phyloP scores from a whole-genome alignment of 305 asterid genomes.

The Fraxinus dipetala region DNA sequence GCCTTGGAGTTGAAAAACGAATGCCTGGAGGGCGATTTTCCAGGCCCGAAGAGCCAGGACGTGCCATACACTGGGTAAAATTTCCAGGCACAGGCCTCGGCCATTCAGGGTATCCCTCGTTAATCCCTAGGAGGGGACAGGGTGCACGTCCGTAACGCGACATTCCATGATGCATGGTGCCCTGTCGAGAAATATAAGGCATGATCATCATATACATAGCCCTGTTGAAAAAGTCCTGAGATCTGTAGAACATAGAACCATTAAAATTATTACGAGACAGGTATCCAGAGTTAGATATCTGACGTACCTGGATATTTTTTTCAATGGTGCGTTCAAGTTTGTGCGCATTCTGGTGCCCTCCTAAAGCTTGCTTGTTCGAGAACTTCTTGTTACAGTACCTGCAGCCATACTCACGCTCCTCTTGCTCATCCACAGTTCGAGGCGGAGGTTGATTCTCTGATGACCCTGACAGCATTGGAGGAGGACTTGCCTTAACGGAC shows the following conservation, averaged over 20 bases:
- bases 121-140: background rate
- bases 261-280: background rate
- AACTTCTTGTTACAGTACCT: slow-evolving; percentile 35
- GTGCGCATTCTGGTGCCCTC: slow-evolving; percentile 53
- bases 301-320: background rate
- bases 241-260: background rate
- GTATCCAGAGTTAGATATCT: background rate
- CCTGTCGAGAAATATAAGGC: background rate
- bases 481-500: background rate
- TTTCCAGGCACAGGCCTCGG: background rate
- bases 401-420: slow-evolving; percentile 26
- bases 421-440: background rate
- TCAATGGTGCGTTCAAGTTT: slow-evolving; percentile 30
- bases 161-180: background rate
- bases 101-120: background rate
- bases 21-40: background rate
- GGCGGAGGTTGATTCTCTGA: background rate
- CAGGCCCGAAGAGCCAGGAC: background rate
- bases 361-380: slow-evolving; percentile 38
- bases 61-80: background rate
- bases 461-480: background rate
- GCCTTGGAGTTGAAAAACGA: slow-evolving; percentile 3
- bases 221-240: slow-evolving; percentile 6
- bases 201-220: background rate
- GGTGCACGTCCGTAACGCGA: background rate